Base-by-base conservation (phyloP, 345 rosid genomes). In the Pugionium cornutum region DNA sequence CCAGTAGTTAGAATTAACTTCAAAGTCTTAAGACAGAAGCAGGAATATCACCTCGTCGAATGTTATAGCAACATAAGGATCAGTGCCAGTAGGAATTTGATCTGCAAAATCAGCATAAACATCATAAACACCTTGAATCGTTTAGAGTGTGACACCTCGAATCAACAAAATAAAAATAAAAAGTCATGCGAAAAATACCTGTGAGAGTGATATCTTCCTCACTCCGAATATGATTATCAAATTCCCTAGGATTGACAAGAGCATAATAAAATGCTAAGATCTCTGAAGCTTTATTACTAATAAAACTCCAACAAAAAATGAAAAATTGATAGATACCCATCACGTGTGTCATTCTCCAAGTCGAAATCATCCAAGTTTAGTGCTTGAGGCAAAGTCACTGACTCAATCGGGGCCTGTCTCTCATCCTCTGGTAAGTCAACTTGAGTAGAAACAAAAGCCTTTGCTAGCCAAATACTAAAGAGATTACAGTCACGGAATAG, bases 381-480 rank as follows among this genome's bases (percentile, higher is more conserved):
- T 2, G 82, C 75, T 48, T 74, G 74, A 1, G 99, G 97, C 77
- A 88, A 61, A 68, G 96, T 90, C 43, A 94, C 73, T 3, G 90
- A 75, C 46, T 90, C 84, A 72, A 74, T 66, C 0, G 84, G 83
- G 2, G 97, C 97, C 26, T 86, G 87, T 9, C 73, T 79, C 1
- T 89, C 88, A 62, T 85, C 82, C 75, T 90, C 90, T 0, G 92
- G 87, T 73, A 89, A 73, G 74, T 84, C 82, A 68, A 90, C 78
- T 59, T 88, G 69, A 6, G 68, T 32, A 7, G 84, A 46, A 60
- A 78, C 18, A 40, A 81, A 84, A n/a, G 85, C 82, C 78, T 85
- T 90, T n/a, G 60, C 77, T 6, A 94, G 74, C 45, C 83, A 79
- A 66, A 73, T 49, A 40, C 78, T 72, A 10, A 75, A 54, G 35